A percentile compares a stretch with the other conserved stretches of the same genome.
These are phyloP conservation scores for Hypoxylon sp. DNA, from an alignment of 2,329 filamentous ascomycete species.

Conservation along the genomic window DNA sequence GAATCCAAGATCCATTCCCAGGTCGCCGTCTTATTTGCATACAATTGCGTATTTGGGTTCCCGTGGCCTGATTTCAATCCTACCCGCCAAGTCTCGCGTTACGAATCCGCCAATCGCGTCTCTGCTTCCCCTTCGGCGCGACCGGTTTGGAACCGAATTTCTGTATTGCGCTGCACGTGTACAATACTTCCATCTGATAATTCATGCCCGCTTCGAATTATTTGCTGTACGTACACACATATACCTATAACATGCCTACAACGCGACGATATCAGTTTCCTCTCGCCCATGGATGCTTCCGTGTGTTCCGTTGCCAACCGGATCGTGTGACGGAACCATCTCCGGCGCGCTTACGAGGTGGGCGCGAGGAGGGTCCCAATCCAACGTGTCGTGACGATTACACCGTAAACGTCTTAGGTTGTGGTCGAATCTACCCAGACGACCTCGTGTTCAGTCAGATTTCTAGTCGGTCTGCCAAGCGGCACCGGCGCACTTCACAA, in stretches of 20 bases:
- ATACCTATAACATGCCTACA: slow-evolving; percentile 1
- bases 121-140: slow-evolving; percentile 23
- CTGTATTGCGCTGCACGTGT: slow-evolving; percentile 21
- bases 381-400: slow-evolving; percentile 2
- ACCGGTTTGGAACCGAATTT: slow-evolving; percentile 17
- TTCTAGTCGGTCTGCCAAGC: slow-evolving; percentile 16
- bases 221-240: slow-evolving; percentile 12
- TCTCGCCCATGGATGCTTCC: slow-evolving; percentile 15
- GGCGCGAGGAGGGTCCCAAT: slow-evolving; percentile 6
- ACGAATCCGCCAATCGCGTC: slow-evolving; percentile 23
- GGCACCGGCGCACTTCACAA: slow-evolving; percentile 14
- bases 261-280: neutral
- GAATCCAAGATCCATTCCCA: slow-evolving; percentile 26
- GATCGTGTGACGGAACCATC: slow-evolving; percentile 27
- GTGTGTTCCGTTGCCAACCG: slow-evolving; percentile 20
- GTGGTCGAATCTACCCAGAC: neutral
- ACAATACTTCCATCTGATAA: slow-evolving; percentile 13
- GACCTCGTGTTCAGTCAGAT: slow-evolving; percentile 5
- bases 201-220: slow-evolving; percentile 20
- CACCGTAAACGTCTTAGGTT: slow-evolving; percentile 19
- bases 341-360: slow-evolving; percentile 24
- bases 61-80: slow-evolving; percentile 41
- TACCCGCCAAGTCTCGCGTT: slow-evolving; percentile 33
- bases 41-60: slow-evolving; percentile 21
- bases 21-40: slow-evolving; percentile 35